Evolutionary conservation across 208 protist genomes (phyloP).

Genomic region (Leishmania lainsoni): DNA sequence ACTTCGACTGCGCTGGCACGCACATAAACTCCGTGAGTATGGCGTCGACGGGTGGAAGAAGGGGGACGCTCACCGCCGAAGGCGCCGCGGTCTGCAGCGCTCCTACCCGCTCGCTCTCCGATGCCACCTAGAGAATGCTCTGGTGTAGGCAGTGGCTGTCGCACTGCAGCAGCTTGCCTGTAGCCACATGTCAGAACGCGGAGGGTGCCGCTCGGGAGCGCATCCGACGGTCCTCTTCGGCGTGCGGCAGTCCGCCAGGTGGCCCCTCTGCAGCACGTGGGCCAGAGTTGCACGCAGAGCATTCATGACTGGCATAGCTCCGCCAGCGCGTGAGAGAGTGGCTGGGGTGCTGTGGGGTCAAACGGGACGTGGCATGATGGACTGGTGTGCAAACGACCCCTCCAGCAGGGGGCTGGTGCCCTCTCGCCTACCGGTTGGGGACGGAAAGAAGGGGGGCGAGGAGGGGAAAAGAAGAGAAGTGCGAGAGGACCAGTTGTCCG

Average conservation of each 20-base stretch:
- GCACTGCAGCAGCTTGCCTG: background rate
- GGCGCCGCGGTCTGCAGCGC: too few species aligned
- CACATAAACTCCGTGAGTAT: too few species aligned
- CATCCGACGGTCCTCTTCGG: background rate
- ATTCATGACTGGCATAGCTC: background rate
- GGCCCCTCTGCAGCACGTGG: background rate
- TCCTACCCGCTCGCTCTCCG: background rate
- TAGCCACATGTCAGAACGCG: background rate
- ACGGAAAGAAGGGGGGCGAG: background rate
- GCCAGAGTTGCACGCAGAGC: background rate
- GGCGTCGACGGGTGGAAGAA: too few species aligned
- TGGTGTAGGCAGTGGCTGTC: background rate
- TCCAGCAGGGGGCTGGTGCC: background rate
- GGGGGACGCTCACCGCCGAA: too few species aligned
- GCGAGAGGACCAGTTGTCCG: background rate
- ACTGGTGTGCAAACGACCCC: too few species aligned
- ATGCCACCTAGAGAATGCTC: background rate
- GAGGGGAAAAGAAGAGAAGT: background rate
- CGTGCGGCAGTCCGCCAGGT: background rate
- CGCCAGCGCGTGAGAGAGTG: background rate
- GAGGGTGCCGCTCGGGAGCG: background rate
- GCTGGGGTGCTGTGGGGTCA: background rate
- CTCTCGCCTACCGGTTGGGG: background rate
- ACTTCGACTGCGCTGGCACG: too few species aligned
- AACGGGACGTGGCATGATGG: background rate